Conservation (phyloP, 1,284 basidiomycete species). For the Porogramme epimiltina region DNA sequence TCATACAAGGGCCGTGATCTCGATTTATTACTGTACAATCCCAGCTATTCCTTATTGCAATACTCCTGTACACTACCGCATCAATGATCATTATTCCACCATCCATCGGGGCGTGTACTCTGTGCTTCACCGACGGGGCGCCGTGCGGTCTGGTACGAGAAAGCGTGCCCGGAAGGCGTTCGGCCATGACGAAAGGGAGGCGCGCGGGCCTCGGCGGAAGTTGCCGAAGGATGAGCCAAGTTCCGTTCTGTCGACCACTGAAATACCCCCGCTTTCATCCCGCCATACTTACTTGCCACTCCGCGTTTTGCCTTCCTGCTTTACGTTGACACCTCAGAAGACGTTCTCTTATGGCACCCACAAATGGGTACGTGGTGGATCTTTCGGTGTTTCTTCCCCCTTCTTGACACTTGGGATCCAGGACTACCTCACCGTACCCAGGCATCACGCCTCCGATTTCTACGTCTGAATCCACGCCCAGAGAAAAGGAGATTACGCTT, state of each 20-base stretch:
- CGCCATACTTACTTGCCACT: too few relatives aligned
- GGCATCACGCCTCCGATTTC: slow-evolving; percentile 93
- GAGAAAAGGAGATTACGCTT: slow-evolving; percentile 80
- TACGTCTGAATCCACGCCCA: slow-evolving; percentile 66
- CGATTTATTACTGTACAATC: slow-evolving; percentile 11
- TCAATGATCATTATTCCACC: slow-evolving; percentile 22
- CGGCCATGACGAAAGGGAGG: too few relatives aligned
- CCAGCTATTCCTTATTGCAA: slow-evolving; percentile 14
- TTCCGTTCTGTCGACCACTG: neutral
- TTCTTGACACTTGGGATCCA: neutral
- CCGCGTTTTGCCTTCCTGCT: too few relatives aligned
- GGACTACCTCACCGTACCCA: slow-evolving; percentile 40
- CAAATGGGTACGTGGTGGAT: neutral
- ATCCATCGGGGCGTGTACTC: neutral
- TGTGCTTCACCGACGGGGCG: too few relatives aligned
- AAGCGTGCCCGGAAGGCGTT: too few relatives aligned
- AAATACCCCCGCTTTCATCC: neutral
- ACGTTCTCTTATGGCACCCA: too few relatives aligned
- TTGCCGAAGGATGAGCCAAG: too few relatives aligned
- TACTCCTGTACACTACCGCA: slow-evolving; percentile 22
- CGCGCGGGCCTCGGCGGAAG: too few relatives aligned
- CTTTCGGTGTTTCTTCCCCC: too few relatives aligned
- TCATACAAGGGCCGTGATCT: slow-evolving; percentile 7
- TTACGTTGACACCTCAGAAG: too few relatives aligned
- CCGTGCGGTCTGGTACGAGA: too few relatives aligned